Percentiles rank a stretch among this genome's conserved stretches.
phyloP scores from a whole-genome alignment of 2,329 filamentous ascomycete species.

The Madurella mycetomatis region DNA sequence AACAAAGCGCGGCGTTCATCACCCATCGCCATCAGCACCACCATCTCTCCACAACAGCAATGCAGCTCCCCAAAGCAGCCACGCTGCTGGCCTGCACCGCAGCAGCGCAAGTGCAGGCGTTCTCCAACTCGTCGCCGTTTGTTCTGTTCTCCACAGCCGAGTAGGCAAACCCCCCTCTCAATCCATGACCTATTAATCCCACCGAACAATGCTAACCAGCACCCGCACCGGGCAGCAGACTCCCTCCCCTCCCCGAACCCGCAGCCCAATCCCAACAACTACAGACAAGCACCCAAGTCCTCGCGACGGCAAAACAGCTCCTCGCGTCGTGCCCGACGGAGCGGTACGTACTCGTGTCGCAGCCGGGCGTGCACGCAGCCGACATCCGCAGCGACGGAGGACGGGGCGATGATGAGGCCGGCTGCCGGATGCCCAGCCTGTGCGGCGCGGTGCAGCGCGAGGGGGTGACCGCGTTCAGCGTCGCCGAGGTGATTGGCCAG shows the following conservation, averaged over 20 bases:
- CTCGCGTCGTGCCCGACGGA: conserved; percentile 67
- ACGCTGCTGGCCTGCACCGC: conserved; percentile 52
- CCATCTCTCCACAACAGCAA: conserved; percentile 31
- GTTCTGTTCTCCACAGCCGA: conserved; percentile 78
- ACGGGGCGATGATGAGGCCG: conserved; percentile 31
- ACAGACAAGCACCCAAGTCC: conserved; percentile 44
- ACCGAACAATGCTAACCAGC: neutral
- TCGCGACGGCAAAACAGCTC: conserved; percentile 42
- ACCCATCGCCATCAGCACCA: conserved; percentile 1
- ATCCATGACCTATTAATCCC: neutral
- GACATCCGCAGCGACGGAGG: conserved; percentile 55
- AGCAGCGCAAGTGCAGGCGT: conserved; percentile 57
- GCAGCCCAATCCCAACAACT: conserved; percentile 37
- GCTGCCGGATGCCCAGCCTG: conserved; percentile 51
- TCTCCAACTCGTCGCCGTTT: conserved; percentile 84
- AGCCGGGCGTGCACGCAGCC: conserved; percentile 66
- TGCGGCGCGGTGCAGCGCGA: conserved; percentile 37
- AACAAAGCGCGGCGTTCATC: conserved; percentile 2
- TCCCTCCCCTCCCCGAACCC: conserved; percentile 30
- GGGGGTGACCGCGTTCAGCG: conserved; percentile 35
- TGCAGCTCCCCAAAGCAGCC: conserved; percentile 52
- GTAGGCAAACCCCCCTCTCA: conserved; percentile 48
- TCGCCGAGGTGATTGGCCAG: conserved; percentile 56
- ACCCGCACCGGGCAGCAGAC: conserved; percentile 17
- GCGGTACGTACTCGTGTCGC: conserved; percentile 72